Base-by-base conservation (phyloP, 2,329 filamentous ascomycete genomes). In the Coleophoma crateriformis region DNA sequence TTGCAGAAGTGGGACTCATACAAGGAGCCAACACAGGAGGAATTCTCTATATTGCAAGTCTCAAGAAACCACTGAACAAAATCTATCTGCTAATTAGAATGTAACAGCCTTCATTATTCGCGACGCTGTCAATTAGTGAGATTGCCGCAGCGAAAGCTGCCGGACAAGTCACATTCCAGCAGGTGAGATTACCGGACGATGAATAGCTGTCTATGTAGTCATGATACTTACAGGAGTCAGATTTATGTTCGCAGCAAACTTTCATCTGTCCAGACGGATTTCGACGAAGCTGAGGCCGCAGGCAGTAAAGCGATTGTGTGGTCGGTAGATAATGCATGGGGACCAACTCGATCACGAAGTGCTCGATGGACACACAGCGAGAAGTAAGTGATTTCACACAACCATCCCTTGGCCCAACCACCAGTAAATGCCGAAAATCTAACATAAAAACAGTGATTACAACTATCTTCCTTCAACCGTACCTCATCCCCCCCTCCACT, bases 1-100 rank as follows among this genome's bases (percentile, higher is more conserved):
- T 62, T 20, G 68, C 57, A 33, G 68, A 71, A 53, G 35, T 63
- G 5, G 67, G 66, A 35, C 60, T 72, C 35, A 61, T 65, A 20
- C 58, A 67, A 55, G 64, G 63, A 43, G 68, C 70, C 12, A 65
- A 57, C n/a, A 40, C 33, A 7, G 50, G 39, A 20, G 46, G 49
- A 7, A 52, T 56, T 22, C 45, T 56, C 10, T 56, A 56, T 42
- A 53, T 43, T 20, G 55, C 49, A 17, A 12, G 46, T 33, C 11
- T 4, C 27, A 27, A 27, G 8, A 10, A 10, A 27, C 6, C 7
- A 27, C 6, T 7, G 27, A 27, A 27, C 6, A 27, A 10, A 27
- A 27, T 27, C 3, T 7, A 32, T n/a, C 11, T 10, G 10, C 22
- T 38, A 8, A 22, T 32, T n/a, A 17, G n/a, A 43, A 38, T 27